Percentiles rank a stretch among this genome's conserved stretches.
Evolutionary conservation across 1,284 basidiomycete genomes (phyloP).

Genomic region (Rhodotorula sp.): DNA sequence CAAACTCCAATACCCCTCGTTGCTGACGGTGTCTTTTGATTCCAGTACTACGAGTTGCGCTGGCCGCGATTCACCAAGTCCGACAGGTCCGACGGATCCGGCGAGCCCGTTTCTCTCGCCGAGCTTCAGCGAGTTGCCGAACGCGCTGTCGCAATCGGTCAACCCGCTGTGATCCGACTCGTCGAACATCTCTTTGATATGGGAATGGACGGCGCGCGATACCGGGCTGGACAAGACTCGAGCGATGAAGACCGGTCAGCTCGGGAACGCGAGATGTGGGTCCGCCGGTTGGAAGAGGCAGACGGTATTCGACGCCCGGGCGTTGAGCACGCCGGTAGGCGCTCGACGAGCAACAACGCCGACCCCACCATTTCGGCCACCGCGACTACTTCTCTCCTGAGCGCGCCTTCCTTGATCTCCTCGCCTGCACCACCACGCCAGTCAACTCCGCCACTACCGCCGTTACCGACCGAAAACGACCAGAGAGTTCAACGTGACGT

Average conservation of each 20-base stretch:
- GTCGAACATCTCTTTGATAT: conserved; percentile 2
- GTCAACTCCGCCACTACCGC: too few species aligned
- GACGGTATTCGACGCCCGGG: conserved; percentile 15
- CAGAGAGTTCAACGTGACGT: too few species aligned
- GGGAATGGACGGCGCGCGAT: background rate
- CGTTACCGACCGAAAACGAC: too few species aligned
- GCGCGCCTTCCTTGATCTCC: too few species aligned
- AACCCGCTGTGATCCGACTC: background rate
- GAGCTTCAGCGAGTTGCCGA: conserved; percentile 30
- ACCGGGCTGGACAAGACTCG: too few species aligned
- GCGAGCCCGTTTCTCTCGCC: conserved; percentile 24
- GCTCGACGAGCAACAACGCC: too few species aligned
- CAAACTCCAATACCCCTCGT: rapidly evolving
- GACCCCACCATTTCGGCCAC: too few species aligned
- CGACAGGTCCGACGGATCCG: conserved; percentile 5
- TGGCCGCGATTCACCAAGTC: conserved; percentile 61
- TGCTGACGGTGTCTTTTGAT: background rate
- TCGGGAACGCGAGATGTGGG: conserved; percentile 20
- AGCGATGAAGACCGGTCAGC: conserved; percentile 6
- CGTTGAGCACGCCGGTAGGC: too few species aligned
- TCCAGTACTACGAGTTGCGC: conserved; percentile 73
- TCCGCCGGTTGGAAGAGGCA: conserved; percentile 24
- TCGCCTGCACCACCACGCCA: too few species aligned
- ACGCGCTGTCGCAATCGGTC: conserved; percentile 10
- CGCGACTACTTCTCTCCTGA: too few species aligned